Evolutionary conservation across 2,329 filamentous ascomycete species (phyloP), one percentile per base, ranked within the genome.

Genomic region (Clonostachys chloroleuca): DNA sequence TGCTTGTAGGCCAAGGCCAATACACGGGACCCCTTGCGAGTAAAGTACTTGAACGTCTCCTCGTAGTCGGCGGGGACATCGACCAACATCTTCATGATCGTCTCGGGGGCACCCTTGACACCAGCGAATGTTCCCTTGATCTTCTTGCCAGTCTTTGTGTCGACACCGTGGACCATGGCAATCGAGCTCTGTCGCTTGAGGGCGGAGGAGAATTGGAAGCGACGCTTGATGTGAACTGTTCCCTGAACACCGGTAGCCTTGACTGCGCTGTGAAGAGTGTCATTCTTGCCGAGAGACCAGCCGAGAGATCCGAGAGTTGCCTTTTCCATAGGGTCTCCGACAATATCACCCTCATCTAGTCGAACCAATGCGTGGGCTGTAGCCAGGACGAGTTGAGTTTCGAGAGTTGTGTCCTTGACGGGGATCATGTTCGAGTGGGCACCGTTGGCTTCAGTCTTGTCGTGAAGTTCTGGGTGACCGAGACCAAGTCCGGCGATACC

Each of bases 311-410:
- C 75, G 30, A 99, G 74, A 2, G 94, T 97, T 41, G 94, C 94
- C 70, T 97, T 97, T 64, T 99, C 94, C 94, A 99, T 99, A 3
- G 94, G 94, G 61, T 99, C 94, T 59, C 94, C 94, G 41, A 99
- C 94, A 56, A 97, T 87, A 12, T 99, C 94, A 17, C 94, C 94
- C 64, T 99, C 94, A 55, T 99, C 94, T 14, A 99, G 79, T 64
- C 92, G 96, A 44, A 99, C 95, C 30, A 99, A 76, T 40, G 94
- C 94, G 63, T 99, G 94, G 3, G 94, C 94, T 12, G 92, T 95
- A 40, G 94, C 92, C 46, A 99, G 82, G 46, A 97, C 94, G 48
- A 99, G 76, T 9, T 92, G 95, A 0, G 94, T 97, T 56, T 95
- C 85, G 41, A 92, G 75, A 36, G 82, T 83, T 54, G 86, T 81